phyloP scores from a whole-genome alignment of 768 basidiomycete genomes.

The Kockovaella imperatae region DNA sequence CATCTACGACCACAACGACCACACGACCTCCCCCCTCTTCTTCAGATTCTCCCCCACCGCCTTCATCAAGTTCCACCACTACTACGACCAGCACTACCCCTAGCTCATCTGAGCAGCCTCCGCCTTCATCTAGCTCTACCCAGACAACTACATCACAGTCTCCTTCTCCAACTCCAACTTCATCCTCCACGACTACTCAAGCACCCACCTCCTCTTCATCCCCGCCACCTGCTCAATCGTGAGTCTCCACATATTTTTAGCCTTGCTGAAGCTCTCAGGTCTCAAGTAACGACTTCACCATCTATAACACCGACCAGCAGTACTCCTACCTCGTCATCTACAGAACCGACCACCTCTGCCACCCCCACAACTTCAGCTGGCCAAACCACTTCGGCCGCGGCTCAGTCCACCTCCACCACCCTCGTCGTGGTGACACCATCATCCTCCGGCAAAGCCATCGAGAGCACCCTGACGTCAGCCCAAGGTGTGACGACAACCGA shows the following conservation, averaged over 20 bases:
- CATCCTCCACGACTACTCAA: slow-evolving; percentile 2
- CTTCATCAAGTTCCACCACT: background rate
- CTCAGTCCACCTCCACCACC: slow-evolving; percentile 7
- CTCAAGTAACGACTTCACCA: background rate
- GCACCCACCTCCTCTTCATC: background rate
- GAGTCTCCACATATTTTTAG: background rate
- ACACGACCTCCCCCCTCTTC: slow-evolving; percentile 5
- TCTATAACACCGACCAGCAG: background rate
- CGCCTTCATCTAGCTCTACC: too few relatives aligned
- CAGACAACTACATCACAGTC: slow-evolving; percentile 2
- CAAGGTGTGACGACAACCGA: slow-evolving; percentile 38
- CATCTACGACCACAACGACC: too few relatives aligned
- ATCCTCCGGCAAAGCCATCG: slow-evolving; percentile 10
- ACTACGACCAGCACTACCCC: background rate
- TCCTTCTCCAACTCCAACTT: background rate
- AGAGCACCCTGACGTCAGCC: slow-evolving; percentile 29
- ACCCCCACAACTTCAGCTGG: background rate
- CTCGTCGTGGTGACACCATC: too few relatives aligned
- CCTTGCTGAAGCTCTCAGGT: too few relatives aligned
- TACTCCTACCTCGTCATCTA: background rate
- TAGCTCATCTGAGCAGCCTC: background rate
- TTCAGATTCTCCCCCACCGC: slow-evolving; percentile 1
- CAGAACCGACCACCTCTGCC: background rate
- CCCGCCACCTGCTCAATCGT: slow-evolving; percentile 3
- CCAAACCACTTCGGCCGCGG: background rate